Evolutionary conservation across 768 basidiomycete genomes (phyloP).

Genomic region (Serendipita indica): DNA sequence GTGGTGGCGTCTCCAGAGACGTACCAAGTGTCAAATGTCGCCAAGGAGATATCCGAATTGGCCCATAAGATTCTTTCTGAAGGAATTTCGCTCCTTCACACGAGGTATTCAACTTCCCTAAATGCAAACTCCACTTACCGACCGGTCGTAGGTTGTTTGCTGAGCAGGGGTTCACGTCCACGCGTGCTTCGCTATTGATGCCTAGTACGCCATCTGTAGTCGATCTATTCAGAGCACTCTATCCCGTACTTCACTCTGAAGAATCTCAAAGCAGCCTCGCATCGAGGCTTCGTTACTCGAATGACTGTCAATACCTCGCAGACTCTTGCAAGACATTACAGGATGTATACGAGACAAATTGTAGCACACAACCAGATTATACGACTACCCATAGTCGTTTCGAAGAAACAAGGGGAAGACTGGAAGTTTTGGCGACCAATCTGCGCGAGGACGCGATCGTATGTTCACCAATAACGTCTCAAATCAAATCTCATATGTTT

Average conservation of each 20-base stretch:
- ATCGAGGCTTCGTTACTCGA: conserved; percentile 58
- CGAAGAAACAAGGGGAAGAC: conserved; percentile 33
- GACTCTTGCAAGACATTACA: conserved; percentile 15
- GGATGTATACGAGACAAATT: conserved; percentile 34
- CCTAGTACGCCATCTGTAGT: conserved; percentile 50
- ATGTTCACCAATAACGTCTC: no score
- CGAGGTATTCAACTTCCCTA: conserved; percentile 23
- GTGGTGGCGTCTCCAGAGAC: no score
- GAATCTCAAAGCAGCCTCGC: conserved; percentile 35
- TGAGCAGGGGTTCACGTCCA: conserved; percentile 16
- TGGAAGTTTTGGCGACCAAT: conserved; percentile 46
- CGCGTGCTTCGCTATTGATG: conserved; percentile 32
- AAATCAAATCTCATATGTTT: no score
- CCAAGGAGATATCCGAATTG: conserved; percentile 37
- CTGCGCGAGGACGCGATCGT: conserved; percentile 63
- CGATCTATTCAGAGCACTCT: conserved; percentile 67
- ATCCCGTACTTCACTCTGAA: conserved; percentile 45
- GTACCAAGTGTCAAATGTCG: conserved; percentile 45
- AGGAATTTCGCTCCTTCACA: conserved; percentile 45
- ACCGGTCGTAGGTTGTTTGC: conserved; percentile 11
- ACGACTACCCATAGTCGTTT: conserved; percentile 25
- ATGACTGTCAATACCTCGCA: conserved; percentile 58
- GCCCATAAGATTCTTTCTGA: conserved; percentile 53
- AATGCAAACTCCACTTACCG: conserved; percentile 5
- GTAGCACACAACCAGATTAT: conserved; percentile 16